Evolutionary conservation across 2,329 filamentous ascomycete species (phyloP).

Genomic region (Plenodomus tracheiphilus): DNA sequence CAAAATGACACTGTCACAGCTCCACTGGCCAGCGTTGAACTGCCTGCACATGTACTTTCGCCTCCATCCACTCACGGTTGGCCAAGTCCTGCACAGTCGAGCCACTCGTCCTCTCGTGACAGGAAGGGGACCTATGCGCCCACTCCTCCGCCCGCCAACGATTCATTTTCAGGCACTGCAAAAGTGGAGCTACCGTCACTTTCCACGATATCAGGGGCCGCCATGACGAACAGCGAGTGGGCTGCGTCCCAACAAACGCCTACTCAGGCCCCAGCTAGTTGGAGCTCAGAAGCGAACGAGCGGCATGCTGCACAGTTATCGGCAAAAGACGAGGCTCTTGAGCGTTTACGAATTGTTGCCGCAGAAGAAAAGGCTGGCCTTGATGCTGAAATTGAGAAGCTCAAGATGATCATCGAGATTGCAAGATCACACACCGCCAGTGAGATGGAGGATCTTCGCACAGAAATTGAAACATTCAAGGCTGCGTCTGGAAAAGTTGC

Average conservation of each 20-base stretch:
- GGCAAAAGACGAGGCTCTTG: slow-evolving; percentile 33
- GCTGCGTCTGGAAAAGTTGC: slow-evolving; percentile 24
- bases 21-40: slow-evolving; percentile 33
- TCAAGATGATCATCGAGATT: slow-evolving; percentile 21
- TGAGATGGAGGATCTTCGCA: slow-evolving; percentile 20
- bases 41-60: slow-evolving; percentile 30
- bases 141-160: slow-evolving; percentile 31
- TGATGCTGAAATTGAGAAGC: slow-evolving; percentile 11
- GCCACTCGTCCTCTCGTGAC: slow-evolving; percentile 10
- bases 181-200: background rate
- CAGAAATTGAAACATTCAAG: slow-evolving; percentile 26
- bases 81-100: slow-evolving; percentile 35
- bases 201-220: slow-evolving; percentile 1
- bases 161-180: too few relatives aligned
- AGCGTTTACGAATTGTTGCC: slow-evolving; percentile 23
- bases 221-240: slow-evolving; percentile 22
- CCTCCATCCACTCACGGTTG: slow-evolving; percentile 33
- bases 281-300: slow-evolving; percentile 4
- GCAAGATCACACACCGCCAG: slow-evolving; percentile 19
- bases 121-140: slow-evolving; percentile 34
- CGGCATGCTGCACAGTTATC: slow-evolving; percentile 29
- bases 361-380: slow-evolving; percentile 20
- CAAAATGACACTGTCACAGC: slow-evolving; percentile 12
- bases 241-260: slow-evolving; percentile 13
- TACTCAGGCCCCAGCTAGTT: slow-evolving; percentile 11